Percentiles rank a stretch among this genome's conserved stretches.
Evolutionary conservation across 2,329 filamentous ascomycete genomes (phyloP).

Genomic region (Iodosphaeria phyllophila): DNA sequence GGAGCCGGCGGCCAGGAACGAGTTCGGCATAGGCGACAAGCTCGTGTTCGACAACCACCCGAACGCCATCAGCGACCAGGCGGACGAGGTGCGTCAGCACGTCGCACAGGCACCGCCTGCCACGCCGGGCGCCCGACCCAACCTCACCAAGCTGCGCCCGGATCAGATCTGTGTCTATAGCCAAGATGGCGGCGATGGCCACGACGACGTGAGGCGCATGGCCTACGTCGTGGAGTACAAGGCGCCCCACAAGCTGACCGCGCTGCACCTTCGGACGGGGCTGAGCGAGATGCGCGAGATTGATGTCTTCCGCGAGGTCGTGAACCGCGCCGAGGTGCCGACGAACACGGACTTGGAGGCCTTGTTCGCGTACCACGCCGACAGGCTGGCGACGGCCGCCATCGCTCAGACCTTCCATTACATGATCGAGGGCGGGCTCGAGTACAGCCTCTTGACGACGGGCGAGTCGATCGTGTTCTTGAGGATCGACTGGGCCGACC

Average conservation of each 20-base stretch:
- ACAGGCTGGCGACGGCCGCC: constrained; percentile 19
- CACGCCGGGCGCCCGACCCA: constrained; percentile 6
- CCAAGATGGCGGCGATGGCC: constrained; percentile 4
- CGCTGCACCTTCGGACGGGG: constrained; percentile 19
- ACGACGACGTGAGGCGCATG: constrained; percentile 6
- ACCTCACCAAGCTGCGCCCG: constrained; percentile 8
- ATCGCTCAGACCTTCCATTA: constrained; percentile 29
- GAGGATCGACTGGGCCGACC: constrained; percentile 12
- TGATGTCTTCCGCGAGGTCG: constrained; percentile 19
- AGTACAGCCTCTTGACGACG: constrained; percentile 22
- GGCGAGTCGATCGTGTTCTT: constrained; percentile 25
- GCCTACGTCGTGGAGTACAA: constrained; percentile 24
- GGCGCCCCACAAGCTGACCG: constrained; percentile 24
- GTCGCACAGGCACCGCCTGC: constrained; percentile 2
- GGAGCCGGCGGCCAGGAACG: constrained; percentile 5
- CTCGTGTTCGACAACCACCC: constrained; percentile 15
- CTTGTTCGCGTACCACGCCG: constrained; percentile 15
- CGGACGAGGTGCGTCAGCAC: constrained; percentile 4
- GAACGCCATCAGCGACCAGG: constrained; percentile 9
- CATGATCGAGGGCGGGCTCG: constrained; percentile 25
- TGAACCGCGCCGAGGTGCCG: constrained; percentile 10
- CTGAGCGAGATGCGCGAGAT: constrained; percentile 21
- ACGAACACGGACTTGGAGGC: constrained; percentile 11
- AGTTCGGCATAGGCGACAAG: constrained; percentile 10
- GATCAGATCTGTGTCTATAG: constrained; percentile 15